A percentile compares a stretch with the other conserved stretches of the same genome.
Conservation (phyloP, 2,329 filamentous ascomycete species). For the Colletotrichum orchidophilum region DNA sequence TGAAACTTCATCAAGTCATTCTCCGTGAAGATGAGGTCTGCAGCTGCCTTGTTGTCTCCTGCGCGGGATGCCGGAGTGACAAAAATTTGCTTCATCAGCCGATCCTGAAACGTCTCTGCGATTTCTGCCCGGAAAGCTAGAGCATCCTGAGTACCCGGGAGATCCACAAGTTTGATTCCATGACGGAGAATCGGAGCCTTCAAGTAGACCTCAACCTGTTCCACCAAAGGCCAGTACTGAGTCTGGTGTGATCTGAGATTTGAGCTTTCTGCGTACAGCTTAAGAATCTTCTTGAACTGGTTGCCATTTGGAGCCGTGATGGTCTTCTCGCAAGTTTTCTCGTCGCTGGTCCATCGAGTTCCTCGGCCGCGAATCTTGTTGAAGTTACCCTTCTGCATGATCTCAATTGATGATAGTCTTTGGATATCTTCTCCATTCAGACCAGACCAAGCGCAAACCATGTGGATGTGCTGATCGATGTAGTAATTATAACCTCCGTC, state of each 20-base stretch:
- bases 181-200: constrained; percentile 22
- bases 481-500: background rate
- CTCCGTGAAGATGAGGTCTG: constrained; percentile 23
- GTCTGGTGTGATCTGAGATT: background rate
- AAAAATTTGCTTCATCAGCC: constrained; percentile 27
- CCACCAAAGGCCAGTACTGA: constrained; percentile 33
- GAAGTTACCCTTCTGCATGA: background rate
- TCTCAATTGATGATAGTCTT: background rate
- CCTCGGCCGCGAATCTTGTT: too few species aligned
- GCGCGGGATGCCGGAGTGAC: constrained; percentile 30
- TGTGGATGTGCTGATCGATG: too few species aligned
- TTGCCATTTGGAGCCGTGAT: background rate
- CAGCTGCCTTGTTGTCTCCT: constrained; percentile 34
- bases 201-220: constrained; percentile 30
- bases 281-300: constrained; percentile 11
- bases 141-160: constrained; percentile 34
- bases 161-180: constrained; percentile 34
- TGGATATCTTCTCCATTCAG: background rate
- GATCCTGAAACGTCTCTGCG: constrained; percentile 7
- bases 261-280: constrained; percentile 26
- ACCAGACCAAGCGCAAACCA: constrained; percentile 24
- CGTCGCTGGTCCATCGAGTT: background rate
- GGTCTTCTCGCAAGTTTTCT: background rate
- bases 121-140: constrained; percentile 26
- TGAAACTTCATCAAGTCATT: constrained; percentile 27